These are phyloP conservation scores for Bryum argenteum DNA, from an alignment of 225 moss, liverwort and hornwort species.

Conservation along the genomic window DNA sequence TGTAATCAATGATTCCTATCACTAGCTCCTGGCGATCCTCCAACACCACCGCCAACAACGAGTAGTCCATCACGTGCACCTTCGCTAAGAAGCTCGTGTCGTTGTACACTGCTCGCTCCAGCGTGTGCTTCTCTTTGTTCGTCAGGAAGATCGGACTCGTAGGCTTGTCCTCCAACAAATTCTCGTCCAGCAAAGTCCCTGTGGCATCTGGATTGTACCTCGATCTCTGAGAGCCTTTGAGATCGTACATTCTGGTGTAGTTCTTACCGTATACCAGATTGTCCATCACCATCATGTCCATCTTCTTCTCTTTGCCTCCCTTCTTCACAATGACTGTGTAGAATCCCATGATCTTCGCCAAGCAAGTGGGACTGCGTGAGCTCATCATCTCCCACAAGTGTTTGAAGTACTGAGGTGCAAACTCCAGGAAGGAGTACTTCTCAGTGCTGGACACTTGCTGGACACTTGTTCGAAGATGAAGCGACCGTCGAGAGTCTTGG, in stretches of 20 bases:
- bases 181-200: slow-evolving; percentile 62
- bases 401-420: slow-evolving; percentile 65
- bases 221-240: slow-evolving; percentile 61
- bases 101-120: slow-evolving; percentile 66
- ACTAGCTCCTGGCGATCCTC: slow-evolving; percentile 60
- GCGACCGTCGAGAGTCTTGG: slow-evolving; percentile 71
- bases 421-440: slow-evolving; percentile 64
- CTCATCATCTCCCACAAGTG: slow-evolving; percentile 54
- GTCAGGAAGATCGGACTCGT: slow-evolving; percentile 61
- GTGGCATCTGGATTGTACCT: slow-evolving; percentile 57
- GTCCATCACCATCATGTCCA: slow-evolving; percentile 75
- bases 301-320: slow-evolving; percentile 57
- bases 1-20: slow-evolving; percentile 74
- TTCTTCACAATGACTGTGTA: slow-evolving; percentile 53
- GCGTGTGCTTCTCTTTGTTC: slow-evolving; percentile 52
- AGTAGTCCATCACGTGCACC: slow-evolving; percentile 74
- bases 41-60: slow-evolving; percentile 59
- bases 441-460: slow-evolving; percentile 71
- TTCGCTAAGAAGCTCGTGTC: slow-evolving; percentile 64
- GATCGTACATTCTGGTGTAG: slow-evolving; percentile 52
- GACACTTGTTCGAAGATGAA: slow-evolving; percentile 71
- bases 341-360: slow-evolving; percentile 68
- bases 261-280: slow-evolving; percentile 58
- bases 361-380: slow-evolving; percentile 63
- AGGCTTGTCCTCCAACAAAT: slow-evolving; percentile 58